Base-by-base conservation (phyloP, 176 grass and related monocot species). In the Avena eriantha region DNA sequence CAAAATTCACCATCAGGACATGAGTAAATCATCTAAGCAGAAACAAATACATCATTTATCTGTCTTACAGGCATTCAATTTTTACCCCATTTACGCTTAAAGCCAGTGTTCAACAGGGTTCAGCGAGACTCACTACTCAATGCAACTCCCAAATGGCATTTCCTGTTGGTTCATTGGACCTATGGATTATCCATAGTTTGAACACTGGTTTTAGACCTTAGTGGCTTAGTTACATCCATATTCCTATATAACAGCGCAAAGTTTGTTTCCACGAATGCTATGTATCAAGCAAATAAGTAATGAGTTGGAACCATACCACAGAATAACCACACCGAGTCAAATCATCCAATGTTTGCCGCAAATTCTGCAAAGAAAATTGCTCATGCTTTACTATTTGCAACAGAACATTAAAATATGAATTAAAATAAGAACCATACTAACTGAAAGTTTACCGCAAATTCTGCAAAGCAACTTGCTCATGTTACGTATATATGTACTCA, bases 311-410 rank as follows among this genome's bases (percentile, higher is more conserved):
- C 58, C 86, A 89, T 89, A 98, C 96, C 82, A 98, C 90, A 80
- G 96, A 98, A 89, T 92, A 98, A 89, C 96, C 93, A 72, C 85
- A 89, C 31, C 93, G 92, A 86, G 96, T 98, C 88, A 98, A 95
- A 79, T 98, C 96, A 92, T 98, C 93, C 88, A 98, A 90, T 82
- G 96, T 98, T 81, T 98, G 96, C 63, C 93, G 88, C 80, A 98
- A 81, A 79, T 98, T 98, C 96, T 98, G 95, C 63, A 89, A 88
- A n/a, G 11, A 16, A 89, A 80, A 22, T 73, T 85, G 58, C 7
- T 49, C 66, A 60, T 79, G 15, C 58, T 21, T 82, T 78, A 84
- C 14, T 57, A 81, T 79, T 36, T 47, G 72, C 26, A 69, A 60
- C 16, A 82, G 12, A 82, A 78, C 61, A 79, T 63, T 16, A 78